Conservation (phyloP, 2,329 filamentous ascomycete species). For the Colletotrichum tamarilloi region DNA sequence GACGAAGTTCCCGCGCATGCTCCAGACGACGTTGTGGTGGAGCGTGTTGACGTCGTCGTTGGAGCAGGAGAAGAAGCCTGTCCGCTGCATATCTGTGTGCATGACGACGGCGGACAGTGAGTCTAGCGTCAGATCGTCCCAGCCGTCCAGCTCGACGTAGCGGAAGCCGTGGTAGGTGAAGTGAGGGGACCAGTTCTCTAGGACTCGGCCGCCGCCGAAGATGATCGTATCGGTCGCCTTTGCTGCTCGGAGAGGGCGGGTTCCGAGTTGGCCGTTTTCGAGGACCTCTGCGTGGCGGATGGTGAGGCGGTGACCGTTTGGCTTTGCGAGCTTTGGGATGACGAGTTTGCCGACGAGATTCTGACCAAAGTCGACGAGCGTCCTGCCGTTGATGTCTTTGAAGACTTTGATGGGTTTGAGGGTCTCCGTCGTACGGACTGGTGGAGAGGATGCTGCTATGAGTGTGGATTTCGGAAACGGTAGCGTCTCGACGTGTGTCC, state of each 20-base stretch:
- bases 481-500: slow-evolving; percentile 44
- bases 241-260: slow-evolving; percentile 54
- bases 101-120: slow-evolving; percentile 48
- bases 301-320: slow-evolving; percentile 52
- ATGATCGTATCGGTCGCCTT: slow-evolving; percentile 54
- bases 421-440: slow-evolving; percentile 51
- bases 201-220: slow-evolving; percentile 35
- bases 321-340: slow-evolving; percentile 45
- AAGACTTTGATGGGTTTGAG: slow-evolving; percentile 45
- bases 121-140: slow-evolving; percentile 42
- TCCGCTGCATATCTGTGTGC: slow-evolving; percentile 63
- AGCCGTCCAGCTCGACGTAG: slow-evolving; percentile 59
- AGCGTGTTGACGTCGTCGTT: slow-evolving; percentile 62
- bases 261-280: slow-evolving; percentile 56
- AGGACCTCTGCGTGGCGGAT: slow-evolving; percentile 68
- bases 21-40: slow-evolving; percentile 65
- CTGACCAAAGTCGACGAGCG: slow-evolving; percentile 67
- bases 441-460: slow-evolving; percentile 53
- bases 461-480: slow-evolving; percentile 46
- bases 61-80: slow-evolving; percentile 63
- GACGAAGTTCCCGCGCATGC: slow-evolving; percentile 68
- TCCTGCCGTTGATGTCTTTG: slow-evolving; percentile 52
- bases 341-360: slow-evolving; percentile 65
- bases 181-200: slow-evolving; percentile 51
- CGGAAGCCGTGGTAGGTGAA: slow-evolving; percentile 67